Percentiles rank a stretch among this genome's conserved stretches.
These are phyloP conservation scores for Crepidotus sp. DNA, from an alignment of 1,284 basidiomycete genomes.

Conservation along the genomic window DNA sequence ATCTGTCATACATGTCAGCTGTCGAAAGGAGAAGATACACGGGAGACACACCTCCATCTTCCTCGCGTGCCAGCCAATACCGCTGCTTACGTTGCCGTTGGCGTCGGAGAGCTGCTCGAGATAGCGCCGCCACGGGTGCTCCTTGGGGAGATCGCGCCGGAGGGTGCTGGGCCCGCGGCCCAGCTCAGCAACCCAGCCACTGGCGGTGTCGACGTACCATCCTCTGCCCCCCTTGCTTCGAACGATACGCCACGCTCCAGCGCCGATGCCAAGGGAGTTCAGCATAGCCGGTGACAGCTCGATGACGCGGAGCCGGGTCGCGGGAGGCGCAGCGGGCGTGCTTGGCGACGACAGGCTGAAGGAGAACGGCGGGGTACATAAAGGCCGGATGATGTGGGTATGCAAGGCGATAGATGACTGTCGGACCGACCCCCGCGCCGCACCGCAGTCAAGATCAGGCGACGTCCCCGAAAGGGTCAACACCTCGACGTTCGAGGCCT, in stretches of 20 bases:
- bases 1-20: slow-evolving; percentile 36
- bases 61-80: slow-evolving; percentile 89
- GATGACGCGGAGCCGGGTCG: slow-evolving; percentile 78
- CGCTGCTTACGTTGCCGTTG: slow-evolving; percentile 83
- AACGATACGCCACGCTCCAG: slow-evolving; percentile 80
- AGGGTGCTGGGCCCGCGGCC: slow-evolving; percentile 32
- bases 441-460: slow-evolving; percentile 59
- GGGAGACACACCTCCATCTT: slow-evolving; percentile 84
- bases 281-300: slow-evolving; percentile 79
- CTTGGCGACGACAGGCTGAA: slow-evolving; percentile 35
- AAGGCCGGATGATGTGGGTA: slow-evolving; percentile 64
- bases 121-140: slow-evolving; percentile 61
- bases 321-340: slow-evolving; percentile 22
- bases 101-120: slow-evolving; percentile 69
- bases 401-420: slow-evolving; percentile 60
- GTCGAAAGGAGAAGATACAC: slow-evolving; percentile 6
- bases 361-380: slow-evolving; percentile 73
- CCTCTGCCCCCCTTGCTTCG: slow-evolving; percentile 88
- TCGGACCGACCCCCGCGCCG: slow-evolving; percentile 33
- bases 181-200: slow-evolving; percentile 60
- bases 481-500: slow-evolving; percentile 77
- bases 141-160: slow-evolving; percentile 50
- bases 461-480: slow-evolving; percentile 77
- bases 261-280: slow-evolving; percentile 63
- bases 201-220: slow-evolving; percentile 90